These are phyloP conservation scores for Tetrahymena malaccensis DNA, from an alignment of 73 alveolate species.

Conservation along the genomic window DNA sequence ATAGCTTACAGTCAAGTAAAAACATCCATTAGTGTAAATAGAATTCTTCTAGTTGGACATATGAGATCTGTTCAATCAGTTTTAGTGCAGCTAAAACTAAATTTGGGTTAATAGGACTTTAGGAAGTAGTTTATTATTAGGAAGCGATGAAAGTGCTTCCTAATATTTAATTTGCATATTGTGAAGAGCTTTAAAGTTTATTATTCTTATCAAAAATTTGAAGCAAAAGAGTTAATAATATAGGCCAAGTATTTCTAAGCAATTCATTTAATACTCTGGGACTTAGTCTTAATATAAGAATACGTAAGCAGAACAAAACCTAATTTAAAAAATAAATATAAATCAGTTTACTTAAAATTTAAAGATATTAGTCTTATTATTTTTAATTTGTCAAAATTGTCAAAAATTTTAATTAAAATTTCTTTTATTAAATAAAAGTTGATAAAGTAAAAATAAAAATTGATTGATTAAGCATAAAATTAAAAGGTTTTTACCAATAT, in stretches of 20 bases:
- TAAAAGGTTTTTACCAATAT: neutral
- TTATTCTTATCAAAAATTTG: neutral
- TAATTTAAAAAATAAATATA: neutral
- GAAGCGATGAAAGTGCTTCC: neutral
- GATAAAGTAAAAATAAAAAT: too few species aligned
- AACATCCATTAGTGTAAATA: neutral
- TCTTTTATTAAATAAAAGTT: too few species aligned
- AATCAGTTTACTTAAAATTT: neutral
- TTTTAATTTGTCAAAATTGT: too few species aligned
- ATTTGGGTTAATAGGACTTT: neutral
- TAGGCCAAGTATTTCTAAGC: neutral
- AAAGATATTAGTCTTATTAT: too few species aligned
- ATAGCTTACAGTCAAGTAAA: neutral
- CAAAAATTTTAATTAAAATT: too few species aligned
- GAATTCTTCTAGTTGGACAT: neutral
- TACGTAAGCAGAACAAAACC: neutral
- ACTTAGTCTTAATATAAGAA: neutral
- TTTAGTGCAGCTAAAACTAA: neutral
- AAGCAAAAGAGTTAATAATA: neutral
- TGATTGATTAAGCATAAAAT: too few species aligned
- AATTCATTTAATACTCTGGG: neutral
- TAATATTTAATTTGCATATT: neutral
- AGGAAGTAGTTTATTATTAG: neutral
- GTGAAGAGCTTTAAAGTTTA: neutral
- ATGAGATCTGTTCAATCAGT: neutral